Evolutionary conservation across 73 alveolate species (phyloP).

Genomic region (Blepharisma japonicum): DNA sequence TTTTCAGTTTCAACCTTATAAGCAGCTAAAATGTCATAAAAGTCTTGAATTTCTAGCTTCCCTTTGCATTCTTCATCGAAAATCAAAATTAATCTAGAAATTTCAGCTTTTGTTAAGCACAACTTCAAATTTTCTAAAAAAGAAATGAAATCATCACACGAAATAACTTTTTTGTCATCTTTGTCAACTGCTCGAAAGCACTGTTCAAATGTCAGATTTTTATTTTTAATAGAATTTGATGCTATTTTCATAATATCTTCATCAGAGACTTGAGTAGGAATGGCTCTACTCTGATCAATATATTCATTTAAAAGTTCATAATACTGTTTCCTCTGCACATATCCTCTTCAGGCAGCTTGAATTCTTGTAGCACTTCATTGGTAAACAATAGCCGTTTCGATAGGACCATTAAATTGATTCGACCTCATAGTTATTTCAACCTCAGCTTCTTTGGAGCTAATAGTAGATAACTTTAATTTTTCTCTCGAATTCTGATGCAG

Average conservation of each 20-base stretch:
- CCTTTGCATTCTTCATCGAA: slow-evolving; percentile 20
- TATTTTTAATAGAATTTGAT: neutral
- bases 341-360: too few species aligned
- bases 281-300: neutral
- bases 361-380: too few species aligned
- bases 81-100: neutral
- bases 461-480: too few species aligned
- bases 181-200: slow-evolving; percentile 9
- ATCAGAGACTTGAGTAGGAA: neutral
- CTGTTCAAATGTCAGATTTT: slow-evolving; percentile 1
- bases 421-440: too few species aligned
- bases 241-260: neutral
- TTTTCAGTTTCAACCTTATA: neutral
- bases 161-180: neutral
- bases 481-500: too few species aligned
- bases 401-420: too few species aligned
- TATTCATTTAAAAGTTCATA: neutral
- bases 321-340: too few species aligned
- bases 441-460: too few species aligned
- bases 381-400: too few species aligned
- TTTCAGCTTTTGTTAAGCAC: neutral
- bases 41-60: slow-evolving; percentile 25
- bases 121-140: neutral
- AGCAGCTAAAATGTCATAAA: slow-evolving; percentile 13
- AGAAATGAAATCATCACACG: neutral